phyloP scores from a whole-genome alignment of 148 eudicot genomes.

The Salicornia ramosissima region DNA sequence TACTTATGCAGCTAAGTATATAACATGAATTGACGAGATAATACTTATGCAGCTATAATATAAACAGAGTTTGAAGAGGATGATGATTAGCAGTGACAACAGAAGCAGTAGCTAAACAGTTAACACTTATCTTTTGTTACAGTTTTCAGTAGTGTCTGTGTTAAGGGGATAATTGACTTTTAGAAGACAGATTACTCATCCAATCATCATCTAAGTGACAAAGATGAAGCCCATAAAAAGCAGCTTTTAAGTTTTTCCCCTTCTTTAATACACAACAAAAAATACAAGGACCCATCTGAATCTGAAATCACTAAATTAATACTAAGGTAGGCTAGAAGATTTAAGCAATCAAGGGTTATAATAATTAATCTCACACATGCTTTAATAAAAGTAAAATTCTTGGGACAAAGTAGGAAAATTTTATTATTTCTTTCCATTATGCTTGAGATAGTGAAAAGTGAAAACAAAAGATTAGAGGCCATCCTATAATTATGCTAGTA shows the following conservation, averaged over 20 bases:
- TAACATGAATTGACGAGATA: neutral
- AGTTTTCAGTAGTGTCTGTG: no score
- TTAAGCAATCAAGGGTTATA: slow-evolving; percentile 26
- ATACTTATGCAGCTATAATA: neutral
- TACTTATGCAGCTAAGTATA: no score
- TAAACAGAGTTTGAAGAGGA: neutral
- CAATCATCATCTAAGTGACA: neutral
- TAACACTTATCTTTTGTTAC: neutral
- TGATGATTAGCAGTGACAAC: neutral
- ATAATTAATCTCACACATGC: slow-evolving; percentile 23
- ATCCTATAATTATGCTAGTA: no score
- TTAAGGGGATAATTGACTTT: neutral
- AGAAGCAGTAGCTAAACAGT: neutral
- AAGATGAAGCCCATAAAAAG: neutral
- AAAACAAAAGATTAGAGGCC: neutral
- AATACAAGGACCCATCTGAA: slow-evolving; percentile 10
- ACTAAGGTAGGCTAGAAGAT: neutral
- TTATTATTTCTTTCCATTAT: slow-evolving; percentile 8
- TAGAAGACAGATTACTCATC: neutral
- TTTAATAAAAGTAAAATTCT: slow-evolving; percentile 12
- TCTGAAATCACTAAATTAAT: neutral
- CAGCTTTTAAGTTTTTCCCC: slow-evolving; percentile 1
- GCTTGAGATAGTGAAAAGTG: slow-evolving; percentile 1
- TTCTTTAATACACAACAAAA: neutral
- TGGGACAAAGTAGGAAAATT: neutral